phyloP scores from a whole-genome alignment of 768 basidiomycete species.

The Lyophyllum atratum region DNA sequence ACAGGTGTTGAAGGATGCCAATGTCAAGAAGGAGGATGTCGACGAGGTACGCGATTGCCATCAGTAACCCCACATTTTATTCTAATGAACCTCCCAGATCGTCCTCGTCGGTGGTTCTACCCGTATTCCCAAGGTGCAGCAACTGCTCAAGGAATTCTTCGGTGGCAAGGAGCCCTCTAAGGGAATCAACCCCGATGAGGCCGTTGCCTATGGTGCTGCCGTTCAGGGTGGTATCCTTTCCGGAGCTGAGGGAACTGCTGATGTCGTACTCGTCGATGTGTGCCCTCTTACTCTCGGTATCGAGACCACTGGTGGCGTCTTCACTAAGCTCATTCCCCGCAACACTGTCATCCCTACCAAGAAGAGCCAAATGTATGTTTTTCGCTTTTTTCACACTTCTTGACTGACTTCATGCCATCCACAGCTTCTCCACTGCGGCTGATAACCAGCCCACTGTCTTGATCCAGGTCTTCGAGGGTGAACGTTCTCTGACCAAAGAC shows the following conservation, averaged over 20 bases:
- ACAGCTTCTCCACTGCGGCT: constrained; percentile 78
- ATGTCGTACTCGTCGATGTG: constrained; percentile 95
- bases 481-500: constrained; percentile 96
- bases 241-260: constrained; percentile 87
- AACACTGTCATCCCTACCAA: constrained; percentile 98
- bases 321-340: constrained; percentile 95
- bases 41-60: constrained; percentile 62
- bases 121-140: constrained; percentile 99
- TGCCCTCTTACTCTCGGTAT: constrained; percentile 98
- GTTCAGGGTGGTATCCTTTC: constrained; percentile 98
- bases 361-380: constrained; percentile 87
- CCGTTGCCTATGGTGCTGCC: constrained; percentile 98
- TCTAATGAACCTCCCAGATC: constrained; percentile 43
- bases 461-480: constrained; percentile 97
- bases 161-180: constrained; percentile 96
- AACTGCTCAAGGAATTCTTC: constrained; percentile 97
- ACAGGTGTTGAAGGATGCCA: constrained; percentile 97
- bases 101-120: constrained; percentile 97
- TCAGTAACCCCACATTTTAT: background rate
- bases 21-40: constrained; percentile 96
- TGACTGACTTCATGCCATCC: constrained; percentile 23
- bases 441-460: constrained; percentile 95
- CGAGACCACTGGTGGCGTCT: constrained; percentile 97
- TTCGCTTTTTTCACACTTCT: background rate
- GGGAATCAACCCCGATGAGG: constrained; percentile 99